Percentiles rank a stretch among this genome's conserved stretches.
These are phyloP conservation scores for Colletotrichum noveboracense DNA, from an alignment of 2,329 filamentous ascomycete species.

Conservation along the genomic window DNA sequence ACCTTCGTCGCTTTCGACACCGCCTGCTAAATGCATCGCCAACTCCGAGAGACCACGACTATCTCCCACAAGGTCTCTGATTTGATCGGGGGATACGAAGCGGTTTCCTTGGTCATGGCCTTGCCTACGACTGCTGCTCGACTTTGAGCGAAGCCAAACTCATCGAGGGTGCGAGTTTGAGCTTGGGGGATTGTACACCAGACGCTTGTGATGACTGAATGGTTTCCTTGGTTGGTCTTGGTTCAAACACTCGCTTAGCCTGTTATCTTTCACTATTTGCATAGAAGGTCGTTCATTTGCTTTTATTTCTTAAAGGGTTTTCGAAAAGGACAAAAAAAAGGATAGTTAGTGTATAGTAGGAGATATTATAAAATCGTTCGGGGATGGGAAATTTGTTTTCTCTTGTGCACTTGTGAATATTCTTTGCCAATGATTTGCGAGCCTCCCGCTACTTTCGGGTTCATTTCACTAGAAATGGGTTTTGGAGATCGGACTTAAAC, in stretches of 20 bases:
- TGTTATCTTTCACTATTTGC: neutral
- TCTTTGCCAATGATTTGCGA: neutral
- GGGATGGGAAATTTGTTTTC: neutral
- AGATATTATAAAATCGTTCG: neutral
- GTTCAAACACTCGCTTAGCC: neutral
- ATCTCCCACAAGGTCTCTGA: neutral
- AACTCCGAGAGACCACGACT: neutral
- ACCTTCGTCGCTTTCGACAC: constrained; percentile 10
- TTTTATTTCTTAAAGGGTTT: neutral
- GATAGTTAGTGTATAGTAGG: neutral
- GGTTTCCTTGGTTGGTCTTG: neutral
- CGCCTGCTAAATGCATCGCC: neutral
- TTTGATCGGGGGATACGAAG: neutral
- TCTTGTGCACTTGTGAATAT: neutral
- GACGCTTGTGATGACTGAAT: neutral
- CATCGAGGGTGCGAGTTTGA: neutral
- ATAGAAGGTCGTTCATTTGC: neutral
- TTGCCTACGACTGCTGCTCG: neutral
- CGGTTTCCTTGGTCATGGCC: neutral
- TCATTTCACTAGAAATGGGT: neutral
- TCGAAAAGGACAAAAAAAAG: neutral
- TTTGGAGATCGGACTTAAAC: neutral
- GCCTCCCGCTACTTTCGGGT: neutral
- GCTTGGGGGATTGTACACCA: neutral
- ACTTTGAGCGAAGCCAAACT: neutral